Conservation (phyloP, 2,329 filamentous ascomycete species). For the Stagonosporopsis chrysanthemi region DNA sequence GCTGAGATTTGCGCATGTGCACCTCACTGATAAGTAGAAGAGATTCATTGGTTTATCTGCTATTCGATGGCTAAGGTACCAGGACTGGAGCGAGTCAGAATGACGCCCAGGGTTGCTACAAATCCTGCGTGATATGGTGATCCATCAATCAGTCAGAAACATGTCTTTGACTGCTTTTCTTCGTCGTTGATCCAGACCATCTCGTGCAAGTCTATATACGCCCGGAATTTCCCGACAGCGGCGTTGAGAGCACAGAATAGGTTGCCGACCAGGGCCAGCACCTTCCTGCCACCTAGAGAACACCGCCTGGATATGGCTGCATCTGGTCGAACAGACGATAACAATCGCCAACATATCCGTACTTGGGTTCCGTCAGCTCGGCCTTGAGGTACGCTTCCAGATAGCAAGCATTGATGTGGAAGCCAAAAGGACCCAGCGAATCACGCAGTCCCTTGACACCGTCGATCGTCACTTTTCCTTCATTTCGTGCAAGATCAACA, state of each 20-base stretch:
- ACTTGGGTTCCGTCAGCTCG: constrained; percentile 7
- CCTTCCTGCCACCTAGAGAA: not conserved
- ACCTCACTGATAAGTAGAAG: too few species aligned
- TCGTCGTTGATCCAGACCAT: too few species aligned
- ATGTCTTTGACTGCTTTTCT: too few species aligned
- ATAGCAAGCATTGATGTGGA: constrained; percentile 26
- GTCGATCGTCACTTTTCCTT: constrained; percentile 12
- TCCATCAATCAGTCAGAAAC: too few species aligned
- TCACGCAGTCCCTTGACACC: constrained; percentile 11
- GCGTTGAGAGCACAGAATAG: not conserved
- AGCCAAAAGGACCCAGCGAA: constrained; percentile 10
- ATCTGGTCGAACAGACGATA: constrained; percentile 19
- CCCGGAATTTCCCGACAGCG: not conserved
- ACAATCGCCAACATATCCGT: constrained; percentile 17
- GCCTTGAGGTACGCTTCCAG: constrained; percentile 27
- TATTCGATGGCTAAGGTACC: too few species aligned
- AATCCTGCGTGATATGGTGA: too few species aligned
- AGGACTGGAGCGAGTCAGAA: too few species aligned
- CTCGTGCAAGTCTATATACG: too few species aligned
- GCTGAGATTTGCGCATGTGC: too few species aligned
- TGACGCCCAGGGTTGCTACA: too few species aligned
- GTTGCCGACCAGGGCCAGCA: too few species aligned
- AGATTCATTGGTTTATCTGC: too few species aligned
- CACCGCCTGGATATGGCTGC: constrained; percentile 9
- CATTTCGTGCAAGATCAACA: constrained; percentile 21